Conservation (phyloP, 2,329 filamentous ascomycete species). For the Fusarium verrucosum region DNA sequence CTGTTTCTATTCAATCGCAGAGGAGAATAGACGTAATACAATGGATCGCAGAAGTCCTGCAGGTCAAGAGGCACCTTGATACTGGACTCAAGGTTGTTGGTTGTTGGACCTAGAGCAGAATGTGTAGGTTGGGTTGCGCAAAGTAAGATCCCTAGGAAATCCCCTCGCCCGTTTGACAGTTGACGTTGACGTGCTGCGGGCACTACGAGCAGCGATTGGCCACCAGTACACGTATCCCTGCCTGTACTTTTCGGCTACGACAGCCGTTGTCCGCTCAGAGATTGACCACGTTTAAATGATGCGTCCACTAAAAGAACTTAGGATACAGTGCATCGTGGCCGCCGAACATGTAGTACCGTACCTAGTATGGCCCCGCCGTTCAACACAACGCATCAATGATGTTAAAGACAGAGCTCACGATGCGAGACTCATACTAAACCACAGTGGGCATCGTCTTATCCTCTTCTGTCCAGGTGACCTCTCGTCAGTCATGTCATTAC, state of each 20-base stretch:
- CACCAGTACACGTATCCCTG: slow-evolving; percentile 14
- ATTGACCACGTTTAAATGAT: slow-evolving; percentile 25
- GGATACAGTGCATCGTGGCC: slow-evolving; percentile 24
- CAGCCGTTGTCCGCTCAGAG: slow-evolving; percentile 28
- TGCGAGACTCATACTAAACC: slow-evolving; percentile 26
- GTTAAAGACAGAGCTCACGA: slow-evolving; percentile 13
- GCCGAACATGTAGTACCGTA: too few relatives aligned
- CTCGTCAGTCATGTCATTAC: slow-evolving; percentile 9
- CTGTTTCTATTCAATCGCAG: slow-evolving; percentile 14
- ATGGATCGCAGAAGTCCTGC: slow-evolving; percentile 3
- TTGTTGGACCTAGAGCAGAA: slow-evolving; percentile 20
- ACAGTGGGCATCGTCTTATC: slow-evolving; percentile 19
- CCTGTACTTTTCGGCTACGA: background rate
- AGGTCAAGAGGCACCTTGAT: slow-evolving; percentile 19
- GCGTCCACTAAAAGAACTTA: slow-evolving; percentile 9
- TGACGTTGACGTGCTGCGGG: slow-evolving; percentile 34
- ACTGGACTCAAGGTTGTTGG: slow-evolving; percentile 26
- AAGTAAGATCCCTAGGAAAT: slow-evolving; percentile 34
- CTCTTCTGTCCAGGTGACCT: slow-evolving; percentile 36
- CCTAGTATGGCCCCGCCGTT: slow-evolving; percentile 14
- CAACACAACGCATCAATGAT: slow-evolving; percentile 8
- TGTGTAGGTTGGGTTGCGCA: slow-evolving; percentile 24
- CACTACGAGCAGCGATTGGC: slow-evolving; percentile 34
- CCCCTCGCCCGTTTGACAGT: slow-evolving; percentile 28
- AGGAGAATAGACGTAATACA: background rate